These are phyloP conservation scores for Salvia splendens DNA, from an alignment of 257 asterid species.

Conservation along the genomic window DNA sequence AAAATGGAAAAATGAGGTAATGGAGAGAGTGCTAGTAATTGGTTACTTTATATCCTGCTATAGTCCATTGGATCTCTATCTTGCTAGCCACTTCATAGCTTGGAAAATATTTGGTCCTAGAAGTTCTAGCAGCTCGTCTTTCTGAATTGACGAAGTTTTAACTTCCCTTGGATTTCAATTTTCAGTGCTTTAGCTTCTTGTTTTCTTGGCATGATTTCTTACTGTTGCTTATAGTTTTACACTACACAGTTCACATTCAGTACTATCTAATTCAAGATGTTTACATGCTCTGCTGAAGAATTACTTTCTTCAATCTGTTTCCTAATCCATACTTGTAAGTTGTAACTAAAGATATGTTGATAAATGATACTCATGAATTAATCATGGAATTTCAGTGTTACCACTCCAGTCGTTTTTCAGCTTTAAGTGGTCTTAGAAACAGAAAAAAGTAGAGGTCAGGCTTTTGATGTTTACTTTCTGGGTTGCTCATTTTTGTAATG, in stretches of 20 bases:
- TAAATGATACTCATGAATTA: neutral
- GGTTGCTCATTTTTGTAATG: conserved; percentile 13
- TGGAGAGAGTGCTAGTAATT: no score
- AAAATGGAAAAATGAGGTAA: no score
- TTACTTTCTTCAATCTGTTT: conserved; percentile 19
- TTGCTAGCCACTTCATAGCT: neutral
- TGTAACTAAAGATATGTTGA: conserved; percentile 17
- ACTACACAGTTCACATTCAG: neutral
- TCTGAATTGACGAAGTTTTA: conserved; percentile 6
- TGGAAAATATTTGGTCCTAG: conserved; percentile 1
- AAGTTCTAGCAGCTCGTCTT: conserved; percentile 10
- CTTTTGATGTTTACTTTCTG: neutral
- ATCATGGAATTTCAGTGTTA: neutral
- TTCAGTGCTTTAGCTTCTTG: neutral
- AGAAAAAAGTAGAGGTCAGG: neutral
- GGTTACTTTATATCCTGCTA: neutral
- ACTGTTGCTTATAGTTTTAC: neutral
- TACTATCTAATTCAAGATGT: neutral
- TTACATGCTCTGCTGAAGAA: neutral
- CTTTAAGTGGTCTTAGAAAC: neutral
- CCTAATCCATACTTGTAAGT: conserved; percentile 12
- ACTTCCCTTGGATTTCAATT: neutral
- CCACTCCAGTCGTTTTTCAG: neutral
- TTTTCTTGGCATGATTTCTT: no score
- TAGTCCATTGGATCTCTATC: no score